Percentiles rank a stretch among this genome's conserved stretches.
These are phyloP conservation scores for Irpex sp. DNA, from an alignment of 1,284 basidiomycete genomes.

Conservation along the genomic window DNA sequence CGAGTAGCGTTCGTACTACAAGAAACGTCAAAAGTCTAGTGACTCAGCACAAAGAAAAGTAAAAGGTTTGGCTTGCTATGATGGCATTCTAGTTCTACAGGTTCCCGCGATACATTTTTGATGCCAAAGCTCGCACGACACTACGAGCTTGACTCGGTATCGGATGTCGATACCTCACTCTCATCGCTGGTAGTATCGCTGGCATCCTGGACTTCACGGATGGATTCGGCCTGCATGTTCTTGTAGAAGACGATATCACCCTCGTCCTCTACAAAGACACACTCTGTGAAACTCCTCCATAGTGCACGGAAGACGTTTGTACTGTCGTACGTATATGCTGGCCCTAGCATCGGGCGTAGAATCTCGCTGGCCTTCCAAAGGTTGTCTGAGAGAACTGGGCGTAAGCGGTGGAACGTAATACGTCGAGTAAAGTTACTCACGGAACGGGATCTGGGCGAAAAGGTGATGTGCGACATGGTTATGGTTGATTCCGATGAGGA, in stretches of 20 bases:
- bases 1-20: too few relatives aligned
- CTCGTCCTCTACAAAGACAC: constrained; percentile 60
- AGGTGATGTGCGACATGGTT: constrained; percentile 32
- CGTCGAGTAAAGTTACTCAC: constrained; percentile 14
- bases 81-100: too few relatives aligned
- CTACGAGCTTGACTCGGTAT: background rate
- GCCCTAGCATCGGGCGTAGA: background rate
- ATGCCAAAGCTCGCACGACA: too few relatives aligned
- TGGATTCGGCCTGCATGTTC: constrained; percentile 30
- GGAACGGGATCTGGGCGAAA: constrained; percentile 25
- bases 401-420: constrained; percentile 1
- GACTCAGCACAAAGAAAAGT: too few relatives aligned
- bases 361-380: background rate
- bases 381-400: constrained; percentile 1
- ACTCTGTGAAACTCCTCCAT: constrained; percentile 43
- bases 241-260: constrained; percentile 65
- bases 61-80: too few relatives aligned
- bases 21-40: too few relatives aligned
- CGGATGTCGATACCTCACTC: background rate
- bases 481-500: constrained; percentile 31
- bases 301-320: constrained; percentile 38
- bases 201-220: background rate
- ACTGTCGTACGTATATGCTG: background rate
- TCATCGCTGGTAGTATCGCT: background rate
- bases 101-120: too few relatives aligned